These are phyloP conservation scores for Cyberlindnera misumaiensis DNA, from an alignment of 805 yeast species.

Conservation along the genomic window DNA sequence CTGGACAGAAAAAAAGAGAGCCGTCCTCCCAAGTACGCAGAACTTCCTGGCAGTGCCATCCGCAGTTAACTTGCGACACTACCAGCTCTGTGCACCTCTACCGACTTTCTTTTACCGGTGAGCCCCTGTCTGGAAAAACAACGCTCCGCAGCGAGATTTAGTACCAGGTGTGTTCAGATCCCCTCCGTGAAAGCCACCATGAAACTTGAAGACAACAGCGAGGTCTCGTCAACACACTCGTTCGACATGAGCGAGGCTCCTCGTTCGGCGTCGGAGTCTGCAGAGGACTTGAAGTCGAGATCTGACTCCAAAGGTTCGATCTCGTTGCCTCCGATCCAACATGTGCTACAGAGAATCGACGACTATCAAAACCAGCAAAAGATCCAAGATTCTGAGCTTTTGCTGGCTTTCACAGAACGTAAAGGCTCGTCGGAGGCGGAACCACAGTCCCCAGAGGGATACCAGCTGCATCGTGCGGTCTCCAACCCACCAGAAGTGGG, in stretches of 20 bases:
- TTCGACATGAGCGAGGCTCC: background rate
- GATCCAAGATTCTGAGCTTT: slow-evolving; percentile 23
- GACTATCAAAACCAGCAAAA: slow-evolving; percentile 23
- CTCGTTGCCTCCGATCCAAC: slow-evolving; percentile 21
- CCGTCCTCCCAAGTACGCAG: too few species aligned
- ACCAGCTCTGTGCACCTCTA: too few species aligned
- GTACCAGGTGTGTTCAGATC: too few species aligned
- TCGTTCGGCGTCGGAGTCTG: background rate
- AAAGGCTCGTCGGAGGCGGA: slow-evolving; percentile 3
- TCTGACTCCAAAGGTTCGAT: slow-evolving; percentile 2
- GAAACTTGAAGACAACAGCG: too few species aligned
- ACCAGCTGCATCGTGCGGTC: background rate
- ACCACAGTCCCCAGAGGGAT: background rate
- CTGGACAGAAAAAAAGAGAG: too few species aligned
- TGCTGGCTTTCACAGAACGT: slow-evolving; percentile 19
- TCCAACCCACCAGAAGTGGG: background rate
- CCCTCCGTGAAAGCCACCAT: too few species aligned
- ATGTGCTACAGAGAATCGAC: slow-evolving; percentile 21
- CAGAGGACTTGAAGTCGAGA: background rate
- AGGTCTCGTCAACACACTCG: too few species aligned
- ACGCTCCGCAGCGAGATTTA: too few species aligned
- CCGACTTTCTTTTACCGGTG: too few species aligned
- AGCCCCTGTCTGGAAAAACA: too few species aligned
- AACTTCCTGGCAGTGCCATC: too few species aligned
- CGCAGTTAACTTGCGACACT: too few species aligned